Evolutionary conservation across 2,329 filamentous ascomycete species (phyloP).

Genomic region (Ophiostoma piceae): DNA sequence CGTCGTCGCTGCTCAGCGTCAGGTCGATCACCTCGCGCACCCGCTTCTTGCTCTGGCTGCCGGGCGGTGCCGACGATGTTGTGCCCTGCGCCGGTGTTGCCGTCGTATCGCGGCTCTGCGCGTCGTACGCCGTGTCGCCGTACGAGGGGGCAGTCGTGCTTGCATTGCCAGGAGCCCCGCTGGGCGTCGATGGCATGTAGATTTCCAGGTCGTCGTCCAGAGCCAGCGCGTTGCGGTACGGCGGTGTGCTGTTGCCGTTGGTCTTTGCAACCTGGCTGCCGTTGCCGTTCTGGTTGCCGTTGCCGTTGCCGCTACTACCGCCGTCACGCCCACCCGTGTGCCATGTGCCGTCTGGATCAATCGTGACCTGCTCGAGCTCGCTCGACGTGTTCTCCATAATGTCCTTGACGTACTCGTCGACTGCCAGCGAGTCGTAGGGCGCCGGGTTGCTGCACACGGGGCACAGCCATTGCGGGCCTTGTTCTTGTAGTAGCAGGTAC

Average conservation of each 20-base stretch:
- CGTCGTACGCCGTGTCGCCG: background rate
- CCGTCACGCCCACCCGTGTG: constrained; percentile 30
- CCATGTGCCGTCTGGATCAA: constrained; percentile 86
- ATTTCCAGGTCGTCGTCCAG: constrained; percentile 22
- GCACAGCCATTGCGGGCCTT: constrained; percentile 94
- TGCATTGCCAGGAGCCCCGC: constrained; percentile 17
- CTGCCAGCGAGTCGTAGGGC: constrained; percentile 72
- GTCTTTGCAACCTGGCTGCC: background rate
- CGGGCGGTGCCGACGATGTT: background rate
- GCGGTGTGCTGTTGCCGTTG: constrained; percentile 2
- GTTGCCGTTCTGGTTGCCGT: background rate
- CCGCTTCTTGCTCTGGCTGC: constrained; percentile 41
- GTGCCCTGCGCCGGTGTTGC: constrained; percentile 16
- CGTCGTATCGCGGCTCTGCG: constrained; percentile 18
- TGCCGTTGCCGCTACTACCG: constrained; percentile 34
- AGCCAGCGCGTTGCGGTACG: background rate
- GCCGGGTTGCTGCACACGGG: constrained; percentile 84
- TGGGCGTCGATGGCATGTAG: constrained; percentile 6
- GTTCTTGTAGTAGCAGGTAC: constrained; percentile 89
- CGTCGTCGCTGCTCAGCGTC: constrained; percentile 53
- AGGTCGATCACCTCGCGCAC: constrained; percentile 54
- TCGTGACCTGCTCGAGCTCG: constrained; percentile 75
- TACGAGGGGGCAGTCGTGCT: constrained; percentile 30
- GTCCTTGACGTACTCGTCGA: constrained; percentile 89
- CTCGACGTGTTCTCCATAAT: constrained; percentile 70